Evolutionary conservation across 2,329 filamentous ascomycete genomes (phyloP).

Genomic region (Zymoseptoria ardabiliae): DNA sequence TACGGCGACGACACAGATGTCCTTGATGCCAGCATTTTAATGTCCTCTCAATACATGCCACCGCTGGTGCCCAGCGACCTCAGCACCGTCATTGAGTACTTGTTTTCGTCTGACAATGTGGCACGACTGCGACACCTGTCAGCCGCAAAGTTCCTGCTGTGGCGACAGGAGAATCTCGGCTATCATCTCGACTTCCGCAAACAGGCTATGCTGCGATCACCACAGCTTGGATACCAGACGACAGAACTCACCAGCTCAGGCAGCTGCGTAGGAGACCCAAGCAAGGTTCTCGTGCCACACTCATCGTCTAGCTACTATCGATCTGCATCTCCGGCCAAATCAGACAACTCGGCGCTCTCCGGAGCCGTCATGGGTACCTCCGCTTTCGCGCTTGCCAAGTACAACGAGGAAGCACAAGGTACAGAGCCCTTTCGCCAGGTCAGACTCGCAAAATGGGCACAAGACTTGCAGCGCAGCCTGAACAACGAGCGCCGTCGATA

Average conservation of each 20-base stretch:
- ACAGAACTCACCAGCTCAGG: conserved; percentile 20
- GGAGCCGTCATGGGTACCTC: conserved; percentile 10
- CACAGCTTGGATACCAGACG: conserved; percentile 16
- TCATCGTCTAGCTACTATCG: conserved; percentile 27
- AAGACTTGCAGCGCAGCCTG: conserved; percentile 69
- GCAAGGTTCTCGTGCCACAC: conserved; percentile 28
- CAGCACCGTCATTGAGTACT: conserved; percentile 55
- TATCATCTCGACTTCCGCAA: conserved; percentile 21
- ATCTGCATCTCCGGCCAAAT: conserved; percentile 26
- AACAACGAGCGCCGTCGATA: conserved; percentile 65
- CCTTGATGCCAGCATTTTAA: conserved; percentile 89
- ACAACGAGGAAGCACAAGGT: conserved; percentile 43
- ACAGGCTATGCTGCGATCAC: conserved; percentile 17
- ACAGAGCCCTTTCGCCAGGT: conserved; percentile 59
- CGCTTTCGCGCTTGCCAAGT: conserved; percentile 49
- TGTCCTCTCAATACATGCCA: conserved; percentile 84
- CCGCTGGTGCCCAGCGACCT: conserved; percentile 75
- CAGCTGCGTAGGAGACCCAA: conserved; percentile 17
- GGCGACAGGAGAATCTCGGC: conserved; percentile 44
- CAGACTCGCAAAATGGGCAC: conserved; percentile 74
- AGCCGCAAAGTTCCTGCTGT: conserved; percentile 72
- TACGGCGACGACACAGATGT: conserved; percentile 64
- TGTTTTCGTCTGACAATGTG: conserved; percentile 73
- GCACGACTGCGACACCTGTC: conserved; percentile 75
- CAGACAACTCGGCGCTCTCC: conserved; percentile 13